Base-by-base conservation (phyloP, 768 basidiomycete species). In the Stropharia rugosoannulata region DNA sequence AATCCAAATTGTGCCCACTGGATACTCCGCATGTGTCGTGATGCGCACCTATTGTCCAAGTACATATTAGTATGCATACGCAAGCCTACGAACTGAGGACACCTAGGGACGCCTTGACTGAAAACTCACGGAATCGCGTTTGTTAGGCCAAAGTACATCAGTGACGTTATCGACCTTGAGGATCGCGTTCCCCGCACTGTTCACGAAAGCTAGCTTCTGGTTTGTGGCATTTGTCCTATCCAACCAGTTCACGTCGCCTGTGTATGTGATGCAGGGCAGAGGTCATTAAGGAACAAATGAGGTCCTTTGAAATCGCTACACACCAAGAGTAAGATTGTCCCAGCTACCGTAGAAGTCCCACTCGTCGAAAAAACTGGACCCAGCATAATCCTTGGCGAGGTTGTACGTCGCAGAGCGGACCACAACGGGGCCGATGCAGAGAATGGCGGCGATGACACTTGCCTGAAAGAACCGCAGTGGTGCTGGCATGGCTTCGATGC, bases 131-230 rank as follows among this genome's bases (percentile, higher is more conserved):
- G 88, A 75, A 60, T 85, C 81, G 40, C 90, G 73, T 58, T 82
- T 78, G 16, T 73, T 64, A 13, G 70, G 53, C n/a, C 60, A 57
- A 9, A 78, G 77, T 22, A 89, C 79, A 53, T 75, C 73, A 6
- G 81, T 82, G 1, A 73, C 74, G 59, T 90, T 87, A 72, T 91
- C 90, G 3, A 93, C 91, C 60, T 78, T 82, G 46, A 93, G 75
- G 57, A 93, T 80, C 5, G 81, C 85, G 54, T 83, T 79, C 5
- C 85, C 81, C 3, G 75, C 76, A 41, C 62, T 59, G 59, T 86
- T 83, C 57, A 87, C 67, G 59, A 80, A 87, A 6, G 81, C 80
- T 6, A 91, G 74, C 1, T 69, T 65, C 56, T 70, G 65, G 15
- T 55, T 43, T 13, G 55, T 57, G 8, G 72, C 81, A 35, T 75